phyloP scores from a whole-genome alignment of 2,329 filamentous ascomycete species.

The Pseudogymnoascus sp. region DNA sequence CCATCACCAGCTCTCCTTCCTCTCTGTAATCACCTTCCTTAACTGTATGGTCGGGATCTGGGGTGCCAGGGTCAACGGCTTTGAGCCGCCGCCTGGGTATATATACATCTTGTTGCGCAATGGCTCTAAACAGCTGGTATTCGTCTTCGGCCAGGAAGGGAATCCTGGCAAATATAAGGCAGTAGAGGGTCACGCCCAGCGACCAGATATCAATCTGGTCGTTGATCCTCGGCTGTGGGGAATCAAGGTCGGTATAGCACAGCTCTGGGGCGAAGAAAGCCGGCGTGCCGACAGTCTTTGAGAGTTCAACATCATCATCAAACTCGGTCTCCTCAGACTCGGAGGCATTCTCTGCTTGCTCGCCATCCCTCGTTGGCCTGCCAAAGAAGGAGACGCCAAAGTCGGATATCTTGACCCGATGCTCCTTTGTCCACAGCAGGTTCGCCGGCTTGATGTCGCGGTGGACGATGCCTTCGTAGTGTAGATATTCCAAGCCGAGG shows the following conservation, averaged over 20 bases:
- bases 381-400: conserved; percentile 98
- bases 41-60: neutral
- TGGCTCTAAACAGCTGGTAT: conserved; percentile 83
- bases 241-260: conserved; percentile 73
- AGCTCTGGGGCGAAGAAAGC: conserved; percentile 96
- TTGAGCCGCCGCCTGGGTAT: conserved; percentile 76
- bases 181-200: conserved; percentile 89
- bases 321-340: conserved; percentile 80
- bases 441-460: conserved; percentile 86
- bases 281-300: conserved; percentile 94
- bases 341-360: conserved; percentile 63
- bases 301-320: conserved; percentile 90
- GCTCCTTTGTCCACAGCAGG: conserved; percentile 74
- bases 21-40: conserved; percentile 62
- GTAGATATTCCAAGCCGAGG: conserved; percentile 84
- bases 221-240: conserved; percentile 67
- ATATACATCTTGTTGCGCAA: conserved; percentile 86
- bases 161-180: conserved; percentile 85
- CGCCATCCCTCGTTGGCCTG: conserved; percentile 73
- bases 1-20: conserved; percentile 73
- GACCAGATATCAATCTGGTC: conserved; percentile 98
- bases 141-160: conserved; percentile 90
- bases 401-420: conserved; percentile 93
- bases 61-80: conserved; percentile 51
- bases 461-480: conserved; percentile 78